Evolutionary conservation across 805 yeast species (phyloP), one percentile per base, ranked within the genome.

Genomic region (Metschnikowia gelsemii): DNA sequence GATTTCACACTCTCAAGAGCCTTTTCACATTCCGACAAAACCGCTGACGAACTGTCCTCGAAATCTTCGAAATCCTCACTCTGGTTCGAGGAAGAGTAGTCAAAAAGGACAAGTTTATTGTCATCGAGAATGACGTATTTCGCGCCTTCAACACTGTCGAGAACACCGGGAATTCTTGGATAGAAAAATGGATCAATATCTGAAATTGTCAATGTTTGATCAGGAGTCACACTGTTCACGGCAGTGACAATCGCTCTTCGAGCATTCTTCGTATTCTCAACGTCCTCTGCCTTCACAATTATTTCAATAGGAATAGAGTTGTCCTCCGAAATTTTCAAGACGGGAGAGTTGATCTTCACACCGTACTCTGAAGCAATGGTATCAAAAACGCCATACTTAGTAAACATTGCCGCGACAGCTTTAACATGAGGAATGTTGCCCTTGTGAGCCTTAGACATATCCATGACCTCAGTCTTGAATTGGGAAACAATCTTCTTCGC

Each of bases 391-490:
- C 77, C 75, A 43, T 78, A 68, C 46, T 75, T 70, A 40, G 66
- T 60, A 51, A 93, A 82, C 60, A 73, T 86, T 9, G 83, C 73
- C 31, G 88, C 83, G 43, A 93, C 71, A 29, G 80, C 75, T 47
- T 79, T 78, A 8, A 96, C 96, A 56, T 93, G 98, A 13, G 68
- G 61, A 39, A 78, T 58, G 57, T 87, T 79, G 50, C 85, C 87
- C 56, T 88, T 86, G 61, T 93, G 97, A 22, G 98, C 96, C 63
- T 78, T 83, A 8, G 95, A 80, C 62, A 93, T 82, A 55, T 89
- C 96, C 57, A 93, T 72, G 25, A 79, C 66, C 50, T 82, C 88
- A 29, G 82, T 78, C 42, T 73, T 68, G 58, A 73, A 79, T 41
- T 77, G 72, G 35, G 80, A 69, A 24, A 93, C 77, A 30, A 79